Percentiles rank a stretch among this genome's conserved stretches.
Conservation (phyloP, 495 filamentous ascomycete genomes). For the Xylona heveae region DNA sequence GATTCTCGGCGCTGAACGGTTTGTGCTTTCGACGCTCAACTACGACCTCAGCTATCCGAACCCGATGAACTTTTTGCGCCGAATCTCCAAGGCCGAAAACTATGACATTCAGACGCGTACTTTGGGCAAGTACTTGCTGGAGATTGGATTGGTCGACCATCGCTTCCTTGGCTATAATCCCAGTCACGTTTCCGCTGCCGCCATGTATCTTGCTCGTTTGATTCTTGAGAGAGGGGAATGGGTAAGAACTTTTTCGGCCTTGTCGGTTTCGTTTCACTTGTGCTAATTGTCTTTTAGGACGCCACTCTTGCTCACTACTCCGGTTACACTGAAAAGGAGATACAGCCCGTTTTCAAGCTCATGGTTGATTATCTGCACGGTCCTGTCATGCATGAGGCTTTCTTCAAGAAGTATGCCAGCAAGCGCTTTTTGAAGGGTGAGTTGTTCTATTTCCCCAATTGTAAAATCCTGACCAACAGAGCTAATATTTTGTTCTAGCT, state of each 20-base stretch:
- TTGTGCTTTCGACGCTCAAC: constrained; percentile 70
- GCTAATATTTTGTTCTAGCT: constrained; percentile 28
- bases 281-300: constrained; percentile 27
- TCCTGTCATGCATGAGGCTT: constrained; percentile 82
- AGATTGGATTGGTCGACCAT: constrained; percentile 88
- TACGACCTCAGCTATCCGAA: constrained; percentile 98
- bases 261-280: not conserved
- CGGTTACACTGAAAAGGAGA: constrained; percentile 80
- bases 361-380: constrained; percentile 90
- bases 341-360: constrained; percentile 73
- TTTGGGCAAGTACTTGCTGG: constrained; percentile 93
- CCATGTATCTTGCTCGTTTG: constrained; percentile 86
- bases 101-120: constrained; percentile 96
- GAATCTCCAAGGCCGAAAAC: constrained; percentile 95
- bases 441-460: constrained; percentile 13
- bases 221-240: constrained; percentile 78
- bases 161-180: constrained; percentile 73
- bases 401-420: constrained; percentile 98
- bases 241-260: constrained; percentile 31
- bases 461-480: constrained; percentile 5
- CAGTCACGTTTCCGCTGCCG: constrained; percentile 72
- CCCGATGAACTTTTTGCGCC: constrained; percentile 96
- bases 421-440: constrained; percentile 91
- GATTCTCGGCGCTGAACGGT: constrained; percentile 91
- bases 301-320: constrained; percentile 79